These are phyloP conservation scores for Kodamaea arcana DNA, from an alignment of 1,139 yeast genomes.

Conservation along the genomic window DNA sequence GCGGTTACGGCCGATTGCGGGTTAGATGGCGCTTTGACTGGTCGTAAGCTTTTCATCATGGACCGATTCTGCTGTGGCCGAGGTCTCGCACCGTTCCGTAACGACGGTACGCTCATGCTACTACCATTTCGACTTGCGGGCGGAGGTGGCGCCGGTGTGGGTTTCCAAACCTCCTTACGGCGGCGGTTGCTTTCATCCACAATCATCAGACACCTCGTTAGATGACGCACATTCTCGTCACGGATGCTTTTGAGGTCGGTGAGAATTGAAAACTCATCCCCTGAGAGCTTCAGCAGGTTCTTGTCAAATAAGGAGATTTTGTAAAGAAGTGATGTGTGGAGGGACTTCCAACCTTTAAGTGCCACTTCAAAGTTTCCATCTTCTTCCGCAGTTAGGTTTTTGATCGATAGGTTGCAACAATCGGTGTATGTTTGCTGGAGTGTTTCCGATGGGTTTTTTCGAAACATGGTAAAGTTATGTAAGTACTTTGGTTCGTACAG, in stretches of 20 bases:
- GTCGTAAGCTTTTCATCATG: conserved; percentile 11
- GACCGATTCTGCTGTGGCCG: conserved; percentile 5
- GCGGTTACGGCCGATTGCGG: conserved; percentile 8
- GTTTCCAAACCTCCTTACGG: conserved; percentile 6
- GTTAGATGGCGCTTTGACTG: conserved; percentile 4
- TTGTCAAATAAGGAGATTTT: conserved; percentile 55
- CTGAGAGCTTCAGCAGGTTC: conserved; percentile 24
- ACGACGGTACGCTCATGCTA: conserved; percentile 23
- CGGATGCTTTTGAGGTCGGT: conserved; percentile 47
- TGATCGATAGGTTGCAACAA: conserved; percentile 54
- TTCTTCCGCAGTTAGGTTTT: conserved; percentile 57
- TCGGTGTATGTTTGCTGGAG: conserved; percentile 60
- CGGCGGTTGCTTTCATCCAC: conserved; percentile 35
- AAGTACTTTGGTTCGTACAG: too few relatives aligned
- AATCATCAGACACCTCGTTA: conserved; percentile 40
- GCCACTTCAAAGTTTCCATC: conserved; percentile 50
- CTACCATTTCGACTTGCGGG: conserved; percentile 5
- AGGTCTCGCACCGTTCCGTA: conserved; percentile 17
- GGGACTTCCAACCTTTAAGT: conserved; percentile 65
- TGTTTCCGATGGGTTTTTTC: conserved; percentile 30
- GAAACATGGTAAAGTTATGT: neutral
- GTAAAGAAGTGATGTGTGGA: conserved; percentile 57
- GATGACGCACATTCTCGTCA: conserved; percentile 49
- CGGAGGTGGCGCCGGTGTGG: conserved; percentile 6
- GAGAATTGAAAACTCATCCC: conserved; percentile 41